Conservation (phyloP, 129 eudicot genomes). For the Flaveria bidentis region DNA sequence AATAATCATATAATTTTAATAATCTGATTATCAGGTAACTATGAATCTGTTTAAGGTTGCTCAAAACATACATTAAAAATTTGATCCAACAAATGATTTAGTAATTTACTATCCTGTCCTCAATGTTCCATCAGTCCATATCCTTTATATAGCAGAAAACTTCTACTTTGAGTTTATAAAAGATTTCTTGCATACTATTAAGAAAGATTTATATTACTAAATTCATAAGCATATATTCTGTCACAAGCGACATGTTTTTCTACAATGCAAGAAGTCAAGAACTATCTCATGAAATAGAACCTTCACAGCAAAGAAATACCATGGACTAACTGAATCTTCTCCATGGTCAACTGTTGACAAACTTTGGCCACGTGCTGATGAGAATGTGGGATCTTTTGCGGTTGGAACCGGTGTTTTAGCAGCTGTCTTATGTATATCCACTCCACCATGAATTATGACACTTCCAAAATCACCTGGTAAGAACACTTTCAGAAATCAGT, state of each 20-base stretch:
- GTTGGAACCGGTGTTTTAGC: slow-evolving; percentile 29
- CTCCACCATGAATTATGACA: slow-evolving; percentile 66
- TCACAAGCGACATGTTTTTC: neutral
- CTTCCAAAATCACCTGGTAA: slow-evolving; percentile 85
- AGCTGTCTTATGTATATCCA: slow-evolving; percentile 46
- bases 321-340: slow-evolving; percentile 50
- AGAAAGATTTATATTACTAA: neutral
- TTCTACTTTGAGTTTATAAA: neutral
- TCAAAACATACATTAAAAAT: slow-evolving; percentile 6
- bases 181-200: neutral
- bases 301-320: slow-evolving; percentile 47
- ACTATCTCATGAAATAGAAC: slow-evolving; percentile 11
- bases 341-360: slow-evolving; percentile 41
- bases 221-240: neutral
- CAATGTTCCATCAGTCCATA: slow-evolving; percentile 12
- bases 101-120: slow-evolving; percentile 7
- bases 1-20: neutral
- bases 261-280: neutral
- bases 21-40: neutral
- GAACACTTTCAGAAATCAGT: slow-evolving; percentile 22
- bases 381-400: slow-evolving; percentile 37
- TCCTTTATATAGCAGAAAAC: slow-evolving; percentile 5
- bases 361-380: slow-evolving; percentile 37
- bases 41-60: slow-evolving; percentile 1
- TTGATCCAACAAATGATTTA: neutral